Evolutionary conservation across 371 early-diverging fungal genomes (phyloP), one percentile per base, ranked within the genome.

Genomic region (Enterocytospora artemiae): DNA sequence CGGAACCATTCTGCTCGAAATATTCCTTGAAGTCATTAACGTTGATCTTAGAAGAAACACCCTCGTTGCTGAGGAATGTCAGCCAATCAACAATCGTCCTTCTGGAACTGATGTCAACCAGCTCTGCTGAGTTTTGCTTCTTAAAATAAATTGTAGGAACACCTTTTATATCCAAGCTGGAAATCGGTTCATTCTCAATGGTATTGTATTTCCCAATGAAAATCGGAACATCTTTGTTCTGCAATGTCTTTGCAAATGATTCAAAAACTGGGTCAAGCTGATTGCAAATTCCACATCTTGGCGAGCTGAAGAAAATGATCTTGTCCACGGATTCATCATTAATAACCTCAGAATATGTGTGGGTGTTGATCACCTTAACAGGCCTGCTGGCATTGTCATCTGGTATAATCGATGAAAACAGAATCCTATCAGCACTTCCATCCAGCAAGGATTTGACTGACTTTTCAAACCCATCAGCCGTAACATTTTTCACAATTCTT

Each of bases 211-310:
- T 33, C 16, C 59, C 69, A 20, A 74, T 27, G 5, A 45, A 12
- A 5, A 74, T 28, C 46, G 66, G 62, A 1, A 63, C 62, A 41
- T 43, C 36, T 1, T 31, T 25, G 16, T 37, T 37, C 24, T 3
- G 1, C 1, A 28, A 12, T 46, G 61, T 36, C 33, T 63, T 31
- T 1, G 51, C 68, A 5, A 73, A 5, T 25, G 39, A 37, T 31
- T 67, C 63, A 1, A 74, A 3, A 7, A 57, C 31, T 16, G 74
- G 74, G 57, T 63, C 64, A 7, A 74, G 44, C 14, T 54, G 5
- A 20, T 41, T 34, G 41, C 74, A 74, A 22, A 30, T 59, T 1
- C 43, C 33, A 49, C 74, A 74, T n/a, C 34, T 20, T 14, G 70
- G 67, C 1, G 67, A 59, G 12, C 31, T 33, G 55, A 74, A 67